A percentile compares a stretch with the other conserved stretches of the same genome.
phyloP scores from a whole-genome alignment of 176 grass and related monocot genomes.

The Olyra latifolia region DNA sequence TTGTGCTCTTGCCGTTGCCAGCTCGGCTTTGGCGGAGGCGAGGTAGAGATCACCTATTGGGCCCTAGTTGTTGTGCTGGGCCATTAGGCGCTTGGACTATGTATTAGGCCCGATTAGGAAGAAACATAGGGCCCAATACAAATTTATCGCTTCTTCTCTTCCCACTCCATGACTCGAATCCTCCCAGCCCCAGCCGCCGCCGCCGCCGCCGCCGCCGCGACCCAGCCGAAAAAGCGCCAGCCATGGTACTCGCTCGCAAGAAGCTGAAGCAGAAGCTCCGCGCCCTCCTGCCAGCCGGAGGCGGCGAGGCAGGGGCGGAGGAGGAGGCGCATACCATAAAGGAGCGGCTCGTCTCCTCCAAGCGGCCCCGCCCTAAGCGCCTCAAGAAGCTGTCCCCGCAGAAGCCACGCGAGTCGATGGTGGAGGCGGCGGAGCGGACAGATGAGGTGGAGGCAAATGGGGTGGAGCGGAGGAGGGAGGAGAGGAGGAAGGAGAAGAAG shows the following conservation, averaged over 20 bases:
- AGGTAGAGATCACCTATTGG: neutral
- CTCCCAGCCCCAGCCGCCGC: neutral
- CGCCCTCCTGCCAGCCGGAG: slow-evolving; percentile 22
- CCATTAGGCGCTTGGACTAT: neutral
- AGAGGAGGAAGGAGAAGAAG: slow-evolving; percentile 57
- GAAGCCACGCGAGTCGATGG: neutral
- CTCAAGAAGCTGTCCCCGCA: slow-evolving; percentile 30
- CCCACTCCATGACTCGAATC: neutral
- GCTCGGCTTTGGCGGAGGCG: neutral
- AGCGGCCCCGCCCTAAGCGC: slow-evolving; percentile 47
- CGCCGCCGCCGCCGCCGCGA: neutral
- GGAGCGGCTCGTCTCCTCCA: slow-evolving; percentile 57
- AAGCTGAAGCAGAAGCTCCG: slow-evolving; percentile 79
- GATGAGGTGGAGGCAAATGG: neutral
- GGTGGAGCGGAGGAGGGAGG: slow-evolving; percentile 35
- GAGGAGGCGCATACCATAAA: slow-evolving; percentile 34
- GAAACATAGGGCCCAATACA: neutral
- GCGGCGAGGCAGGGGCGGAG: neutral
- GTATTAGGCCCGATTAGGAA: too few relatives aligned
- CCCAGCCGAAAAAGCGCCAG: neutral
- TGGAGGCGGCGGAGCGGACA: neutral
- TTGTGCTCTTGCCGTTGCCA: neutral
- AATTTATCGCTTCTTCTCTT: neutral
- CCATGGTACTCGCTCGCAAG: slow-evolving; percentile 85
- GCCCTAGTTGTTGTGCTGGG: neutral